Evolutionary conservation across 192 early-diverging fungal genomes (phyloP).

Genomic region (Coemansia brasiliensis): DNA sequence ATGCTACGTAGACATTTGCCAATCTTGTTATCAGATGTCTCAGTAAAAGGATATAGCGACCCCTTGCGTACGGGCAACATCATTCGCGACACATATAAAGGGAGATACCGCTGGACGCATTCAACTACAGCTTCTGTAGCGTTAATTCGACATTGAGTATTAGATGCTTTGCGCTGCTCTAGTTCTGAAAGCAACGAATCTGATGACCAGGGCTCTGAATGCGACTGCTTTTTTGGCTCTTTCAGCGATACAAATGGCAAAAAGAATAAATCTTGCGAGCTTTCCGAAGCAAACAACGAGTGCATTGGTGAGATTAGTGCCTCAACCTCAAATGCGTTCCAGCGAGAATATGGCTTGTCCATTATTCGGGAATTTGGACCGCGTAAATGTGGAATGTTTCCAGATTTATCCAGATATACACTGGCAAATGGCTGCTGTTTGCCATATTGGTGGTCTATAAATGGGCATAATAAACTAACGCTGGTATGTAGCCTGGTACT

Average conservation of each 20-base stretch:
- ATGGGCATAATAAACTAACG: constrained; percentile 48
- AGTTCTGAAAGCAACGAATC: constrained; percentile 3
- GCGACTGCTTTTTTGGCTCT: neutral
- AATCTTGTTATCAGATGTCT: constrained; percentile 52
- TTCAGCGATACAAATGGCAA: constrained; percentile 15
- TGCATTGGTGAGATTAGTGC: constrained; percentile 49
- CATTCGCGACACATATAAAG: constrained; percentile 55
- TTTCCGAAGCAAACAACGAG: constrained; percentile 18
- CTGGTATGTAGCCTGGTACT: constrained; percentile 46
- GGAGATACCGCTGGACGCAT: constrained; percentile 36
- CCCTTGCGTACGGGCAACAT: constrained; percentile 57
- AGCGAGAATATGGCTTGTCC: constrained; percentile 21
- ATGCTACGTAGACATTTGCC: constrained; percentile 54
- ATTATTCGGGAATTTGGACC: constrained; percentile 14
- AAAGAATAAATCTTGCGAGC: constrained; percentile 42
- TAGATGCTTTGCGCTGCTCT: constrained; percentile 1
- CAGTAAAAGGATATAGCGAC: constrained; percentile 49
- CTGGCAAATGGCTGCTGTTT: constrained; percentile 13
- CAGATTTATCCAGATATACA: constrained; percentile 18
- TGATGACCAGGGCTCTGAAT: neutral
- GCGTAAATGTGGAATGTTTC: constrained; percentile 16
- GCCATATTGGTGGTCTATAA: constrained; percentile 16
- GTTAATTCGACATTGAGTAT: constrained; percentile 46
- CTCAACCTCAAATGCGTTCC: constrained; percentile 41
- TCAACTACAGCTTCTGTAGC: constrained; percentile 42